Percentiles rank a stretch among this genome's conserved stretches.
phyloP scores from a whole-genome alignment of 306 rosid species.

The Cercis canadensis region DNA sequence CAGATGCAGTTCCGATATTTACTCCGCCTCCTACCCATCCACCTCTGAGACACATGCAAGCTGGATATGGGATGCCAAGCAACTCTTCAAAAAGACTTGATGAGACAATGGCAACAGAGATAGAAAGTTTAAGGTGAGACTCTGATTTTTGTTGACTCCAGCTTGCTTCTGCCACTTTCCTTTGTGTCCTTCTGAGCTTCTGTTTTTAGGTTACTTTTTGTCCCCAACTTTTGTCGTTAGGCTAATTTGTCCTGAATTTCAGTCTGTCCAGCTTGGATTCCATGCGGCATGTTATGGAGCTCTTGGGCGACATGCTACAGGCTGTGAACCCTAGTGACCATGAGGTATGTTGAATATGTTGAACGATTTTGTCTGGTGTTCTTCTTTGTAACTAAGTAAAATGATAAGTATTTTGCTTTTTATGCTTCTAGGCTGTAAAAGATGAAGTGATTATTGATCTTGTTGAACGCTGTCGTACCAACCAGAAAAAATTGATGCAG shows the following conservation, averaged over 20 bases:
- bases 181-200: constrained; percentile 17
- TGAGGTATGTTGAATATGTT: constrained; percentile 62
- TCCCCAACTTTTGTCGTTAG: constrained; percentile 4
- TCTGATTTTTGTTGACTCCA: constrained; percentile 6
- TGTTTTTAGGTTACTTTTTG: not conserved
- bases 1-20: constrained; percentile 79
- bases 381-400: constrained; percentile 27
- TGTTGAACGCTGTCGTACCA: constrained; percentile 80
- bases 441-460: constrained; percentile 93
- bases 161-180: constrained; percentile 26
- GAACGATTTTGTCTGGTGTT: constrained; percentile 29
- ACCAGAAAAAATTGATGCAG: constrained; percentile 94
- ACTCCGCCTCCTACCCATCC: constrained; percentile 80
- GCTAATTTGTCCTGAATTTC: constrained; percentile 19
- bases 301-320: constrained; percentile 89
- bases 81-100: constrained; percentile 93
- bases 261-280: constrained; percentile 91
- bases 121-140: constrained; percentile 79
- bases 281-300: constrained; percentile 83
- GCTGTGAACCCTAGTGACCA: constrained; percentile 84
- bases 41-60: constrained; percentile 49
- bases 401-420: constrained; percentile 18
- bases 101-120: constrained; percentile 96
- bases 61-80: constrained; percentile 90
- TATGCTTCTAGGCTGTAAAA: constrained; percentile 69